Evolutionary conservation across 805 yeast species (phyloP), one percentile per base, ranked within the genome.

Genomic region (Pichia eremophila): DNA sequence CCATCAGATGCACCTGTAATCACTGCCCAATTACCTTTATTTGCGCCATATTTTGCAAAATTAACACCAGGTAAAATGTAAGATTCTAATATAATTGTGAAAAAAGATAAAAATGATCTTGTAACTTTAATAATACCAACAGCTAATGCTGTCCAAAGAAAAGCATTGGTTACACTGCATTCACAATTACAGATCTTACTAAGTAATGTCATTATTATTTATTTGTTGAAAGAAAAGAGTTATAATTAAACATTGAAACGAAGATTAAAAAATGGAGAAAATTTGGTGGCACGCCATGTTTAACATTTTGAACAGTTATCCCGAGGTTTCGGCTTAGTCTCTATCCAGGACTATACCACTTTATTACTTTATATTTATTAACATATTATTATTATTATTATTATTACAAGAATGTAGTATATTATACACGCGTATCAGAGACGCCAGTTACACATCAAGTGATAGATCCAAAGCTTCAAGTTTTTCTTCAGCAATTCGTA

Each of bases 1-100:
- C 99, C 99, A 63, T 93, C 98, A 43, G 97, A 87, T 4, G 97
- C 95, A 49, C 99, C 99, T 8, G 99, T 93, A 17, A 93, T 77
- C 32, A 93, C 85, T n/a, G 97, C 96, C 91, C 96, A 93, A 39
- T 77, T 72, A 28, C 83, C 84, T 44, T 68, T 66, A 51, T 72
- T 71, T 28, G 91, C 83, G n/a, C 96, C 96, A 60, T 89, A 89
- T 61, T 78, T 81, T 39, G 63, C 59, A 58, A 74, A 82, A 58
- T 72, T 64, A 43, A 72, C 79, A 8, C 81, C 68, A 32, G 91
- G 88, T 34, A 83, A 69, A 27, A 86, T 50, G 59, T 79, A 83
- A 44, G 82, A 63, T 53, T 85, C 90, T 19, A 71, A 55, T n/a
- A 85, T 38, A 51, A 85, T 58, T 2, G 88, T 65, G 8, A 63